Evolutionary conservation across 139 green algal genomes (phyloP).

Genomic region (Chlamydomonas incerta): DNA sequence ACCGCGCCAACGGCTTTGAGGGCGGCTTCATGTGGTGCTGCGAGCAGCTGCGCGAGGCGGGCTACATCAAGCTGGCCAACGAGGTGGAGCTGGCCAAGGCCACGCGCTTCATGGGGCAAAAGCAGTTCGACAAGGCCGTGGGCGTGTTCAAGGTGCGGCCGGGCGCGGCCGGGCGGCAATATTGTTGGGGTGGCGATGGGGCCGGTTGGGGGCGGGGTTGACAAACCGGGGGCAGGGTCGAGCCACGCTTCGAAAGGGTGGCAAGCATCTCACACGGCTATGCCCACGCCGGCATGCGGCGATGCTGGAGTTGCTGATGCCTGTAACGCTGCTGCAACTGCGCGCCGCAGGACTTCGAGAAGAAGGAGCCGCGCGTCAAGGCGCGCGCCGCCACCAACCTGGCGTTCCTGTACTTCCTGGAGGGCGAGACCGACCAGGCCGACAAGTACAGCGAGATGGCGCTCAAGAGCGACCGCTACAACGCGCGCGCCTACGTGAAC

Average conservation of each 20-base stretch:
- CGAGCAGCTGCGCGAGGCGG: slow-evolving; percentile 66
- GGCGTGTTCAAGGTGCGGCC: slow-evolving; percentile 73
- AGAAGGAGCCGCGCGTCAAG: slow-evolving; percentile 73
- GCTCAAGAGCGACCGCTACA: slow-evolving; percentile 83
- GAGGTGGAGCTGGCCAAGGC: slow-evolving; percentile 84
- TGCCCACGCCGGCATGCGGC: no score
- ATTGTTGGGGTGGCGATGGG: no score
- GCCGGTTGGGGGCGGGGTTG: no score
- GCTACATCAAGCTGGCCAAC: slow-evolving; percentile 59
- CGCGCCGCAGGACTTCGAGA: slow-evolving; percentile 80
- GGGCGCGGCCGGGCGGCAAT: no score
- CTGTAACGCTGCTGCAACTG: no score
- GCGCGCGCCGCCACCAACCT: slow-evolving; percentile 86
- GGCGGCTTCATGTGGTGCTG: slow-evolving; percentile 76
- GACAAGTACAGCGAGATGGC: slow-evolving; percentile 82
- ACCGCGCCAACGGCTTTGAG: slow-evolving; percentile 57
- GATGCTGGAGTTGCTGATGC: no score
- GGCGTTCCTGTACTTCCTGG: slow-evolving; percentile 82
- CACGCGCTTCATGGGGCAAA: slow-evolving; percentile 67
- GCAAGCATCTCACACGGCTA: no score
- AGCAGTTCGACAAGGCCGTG: slow-evolving; percentile 77
- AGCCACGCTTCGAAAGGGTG: no score
- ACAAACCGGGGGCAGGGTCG: no score
- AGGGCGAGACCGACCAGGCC: slow-evolving; percentile 68
- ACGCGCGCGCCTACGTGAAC: slow-evolving; percentile 83